phyloP scores from a whole-genome alignment of 2,329 filamentous ascomycete genomes.

The Trichoderma cornu-damae region DNA sequence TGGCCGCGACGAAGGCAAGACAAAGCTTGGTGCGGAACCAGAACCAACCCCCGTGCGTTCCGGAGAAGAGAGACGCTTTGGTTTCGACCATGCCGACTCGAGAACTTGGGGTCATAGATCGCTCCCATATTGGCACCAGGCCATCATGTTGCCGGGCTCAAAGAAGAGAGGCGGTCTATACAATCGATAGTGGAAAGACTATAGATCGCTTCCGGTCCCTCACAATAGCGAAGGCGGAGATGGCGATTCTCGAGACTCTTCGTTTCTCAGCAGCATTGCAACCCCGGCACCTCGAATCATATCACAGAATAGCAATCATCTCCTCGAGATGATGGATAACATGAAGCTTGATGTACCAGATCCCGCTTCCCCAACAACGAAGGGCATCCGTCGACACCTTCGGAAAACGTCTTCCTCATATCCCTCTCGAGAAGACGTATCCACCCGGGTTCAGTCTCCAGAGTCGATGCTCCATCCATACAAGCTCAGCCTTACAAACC shows the following conservation, averaged over 20 bases:
- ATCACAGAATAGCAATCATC: conserved; percentile 16
- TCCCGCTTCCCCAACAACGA: neutral
- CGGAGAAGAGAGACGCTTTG: neutral
- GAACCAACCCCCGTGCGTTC: neutral
- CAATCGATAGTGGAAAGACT: conserved; percentile 13
- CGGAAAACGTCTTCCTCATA: conserved; percentile 34
- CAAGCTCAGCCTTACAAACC: conserved; percentile 27
- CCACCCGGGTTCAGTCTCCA: conserved; percentile 29
- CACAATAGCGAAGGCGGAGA: neutral
- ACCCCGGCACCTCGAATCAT: neutral
- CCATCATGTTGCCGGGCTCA: neutral
- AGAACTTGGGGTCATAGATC: conserved; percentile 19
- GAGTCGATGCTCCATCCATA: conserved; percentile 22
- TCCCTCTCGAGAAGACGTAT: conserved; percentile 24
- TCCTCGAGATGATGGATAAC: conserved; percentile 22
- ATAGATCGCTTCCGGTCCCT: neutral
- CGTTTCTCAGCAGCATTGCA: conserved; percentile 13
- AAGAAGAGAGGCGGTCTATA: neutral
- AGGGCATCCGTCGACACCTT: conserved; percentile 2
- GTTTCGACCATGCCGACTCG: conserved; percentile 13
- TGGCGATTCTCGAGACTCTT: neutral
- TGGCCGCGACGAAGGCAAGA: conserved; percentile 7
- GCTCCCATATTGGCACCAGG: conserved; percentile 19
- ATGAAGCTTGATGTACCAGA: conserved; percentile 12
- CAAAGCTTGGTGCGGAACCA: conserved; percentile 4